Percentiles rank a stretch among this genome's conserved stretches.
Conservation (phyloP, 352 stramenopile genomes). For the Phytophthora pluvialis region DNA sequence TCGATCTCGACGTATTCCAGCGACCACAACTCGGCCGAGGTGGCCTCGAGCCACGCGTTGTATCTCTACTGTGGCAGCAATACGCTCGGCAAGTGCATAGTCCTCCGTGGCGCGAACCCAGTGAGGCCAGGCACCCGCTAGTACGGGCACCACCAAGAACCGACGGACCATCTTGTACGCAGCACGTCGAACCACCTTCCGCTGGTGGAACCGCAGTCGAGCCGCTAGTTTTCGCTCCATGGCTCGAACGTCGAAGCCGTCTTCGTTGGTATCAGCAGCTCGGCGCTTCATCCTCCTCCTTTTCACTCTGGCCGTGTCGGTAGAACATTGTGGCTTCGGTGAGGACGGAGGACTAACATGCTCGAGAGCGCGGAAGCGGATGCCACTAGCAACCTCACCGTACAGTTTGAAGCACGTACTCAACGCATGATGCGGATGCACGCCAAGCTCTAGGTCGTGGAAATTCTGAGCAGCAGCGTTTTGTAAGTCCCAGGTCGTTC, state of each 20-base stretch:
- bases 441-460: slow-evolving; percentile 46
- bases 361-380: slow-evolving; percentile 67
- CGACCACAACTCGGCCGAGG: slow-evolving; percentile 14
- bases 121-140: slow-evolving; percentile 40
- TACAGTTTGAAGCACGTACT: slow-evolving; percentile 51
- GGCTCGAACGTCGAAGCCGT: slow-evolving; percentile 55
- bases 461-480: slow-evolving; percentile 62
- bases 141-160: slow-evolving; percentile 42
- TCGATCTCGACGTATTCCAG: slow-evolving; percentile 29
- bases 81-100: slow-evolving; percentile 27
- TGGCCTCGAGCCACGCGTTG: slow-evolving; percentile 47
- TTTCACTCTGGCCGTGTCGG: slow-evolving; percentile 14
- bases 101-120: slow-evolving; percentile 32
- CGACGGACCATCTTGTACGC: slow-evolving; percentile 47
- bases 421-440: slow-evolving; percentile 56
- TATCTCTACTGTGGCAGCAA: slow-evolving; percentile 44
- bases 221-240: slow-evolving; percentile 56
- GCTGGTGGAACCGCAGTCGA: slow-evolving; percentile 47
- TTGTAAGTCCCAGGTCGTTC: slow-evolving; percentile 76
- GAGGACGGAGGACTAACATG: slow-evolving; percentile 36
- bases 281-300: slow-evolving; percentile 11
- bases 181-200: slow-evolving; percentile 33
- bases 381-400: slow-evolving; percentile 43
- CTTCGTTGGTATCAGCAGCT: slow-evolving; percentile 8
- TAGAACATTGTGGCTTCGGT: neutral